These are phyloP conservation scores for Penicillium rolfsii DNA, from an alignment of 2,329 filamentous ascomycete genomes.

Conservation along the genomic window DNA sequence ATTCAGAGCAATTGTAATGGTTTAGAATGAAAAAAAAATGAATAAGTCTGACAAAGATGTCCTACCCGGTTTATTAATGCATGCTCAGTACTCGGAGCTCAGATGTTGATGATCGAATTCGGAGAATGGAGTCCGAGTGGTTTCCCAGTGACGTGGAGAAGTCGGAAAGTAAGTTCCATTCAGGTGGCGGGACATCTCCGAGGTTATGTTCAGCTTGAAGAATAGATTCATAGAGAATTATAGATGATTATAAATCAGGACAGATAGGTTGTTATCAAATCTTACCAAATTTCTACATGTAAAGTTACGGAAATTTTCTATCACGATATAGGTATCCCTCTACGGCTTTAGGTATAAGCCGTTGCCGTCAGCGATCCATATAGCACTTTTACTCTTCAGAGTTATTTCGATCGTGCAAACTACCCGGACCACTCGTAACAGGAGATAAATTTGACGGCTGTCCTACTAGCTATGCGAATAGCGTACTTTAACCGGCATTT, in stretches of 20 bases:
- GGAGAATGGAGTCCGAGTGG: slow-evolving; percentile 26
- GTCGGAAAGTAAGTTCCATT: slow-evolving; percentile 30
- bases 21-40: background rate
- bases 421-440: slow-evolving; percentile 46
- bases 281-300: too few species aligned
- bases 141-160: slow-evolving; percentile 14
- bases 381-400: slow-evolving; percentile 40
- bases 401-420: slow-evolving; percentile 39
- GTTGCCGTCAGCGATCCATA: slow-evolving; percentile 45
- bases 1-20: too few species aligned
- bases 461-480: slow-evolving; percentile 43
- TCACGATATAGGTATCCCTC: slow-evolving; percentile 40
- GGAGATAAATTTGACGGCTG: slow-evolving; percentile 43
- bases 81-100: background rate
- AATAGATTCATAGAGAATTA: background rate
- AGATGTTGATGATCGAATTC: slow-evolving; percentile 8
- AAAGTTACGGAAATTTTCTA: slow-evolving; percentile 28
- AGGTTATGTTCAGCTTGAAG: background rate
- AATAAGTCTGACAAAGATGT: background rate
- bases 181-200: background rate
- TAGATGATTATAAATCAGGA: background rate
- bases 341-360: slow-evolving; percentile 43
- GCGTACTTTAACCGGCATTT: slow-evolving; percentile 46
- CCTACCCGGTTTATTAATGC: background rate
- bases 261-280: background rate